Evolutionary conservation across 2,329 filamentous ascomycete species (phyloP).

Genomic region (Chlorencoelia australis): DNA sequence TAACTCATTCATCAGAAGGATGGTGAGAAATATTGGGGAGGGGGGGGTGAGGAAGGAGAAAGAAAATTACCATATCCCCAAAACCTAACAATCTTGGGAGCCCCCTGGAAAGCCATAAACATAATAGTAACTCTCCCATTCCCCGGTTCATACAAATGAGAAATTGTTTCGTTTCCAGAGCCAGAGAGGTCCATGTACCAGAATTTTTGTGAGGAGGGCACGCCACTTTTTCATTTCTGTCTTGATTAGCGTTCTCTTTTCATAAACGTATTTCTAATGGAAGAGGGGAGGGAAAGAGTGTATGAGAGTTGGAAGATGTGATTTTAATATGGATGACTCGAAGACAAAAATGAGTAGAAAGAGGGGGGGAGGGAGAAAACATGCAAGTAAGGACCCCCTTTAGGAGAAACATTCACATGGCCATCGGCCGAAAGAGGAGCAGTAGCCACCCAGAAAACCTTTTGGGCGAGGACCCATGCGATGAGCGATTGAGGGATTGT

Average conservation of each 20-base stretch:
- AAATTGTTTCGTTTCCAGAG: slow-evolving; percentile 14
- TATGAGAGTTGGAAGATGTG: too few species aligned
- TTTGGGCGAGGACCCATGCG: slow-evolving; percentile 15
- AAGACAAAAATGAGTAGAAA: too few species aligned
- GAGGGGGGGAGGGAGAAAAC: too few species aligned
- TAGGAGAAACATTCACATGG: slow-evolving; percentile 17
- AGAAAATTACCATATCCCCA: slow-evolving; percentile 15
- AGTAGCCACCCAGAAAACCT: slow-evolving; percentile 15
- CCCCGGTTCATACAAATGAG: slow-evolving; percentile 14
- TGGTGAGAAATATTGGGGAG: too few species aligned
- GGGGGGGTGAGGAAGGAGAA: too few species aligned
- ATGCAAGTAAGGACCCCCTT: slow-evolving; percentile 16
- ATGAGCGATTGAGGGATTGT: slow-evolving; percentile 12
- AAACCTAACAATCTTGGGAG: slow-evolving; percentile 14
- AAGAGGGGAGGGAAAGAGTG: too few species aligned
- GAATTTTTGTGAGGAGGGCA: slow-evolving; percentile 11
- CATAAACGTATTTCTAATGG: too few species aligned
- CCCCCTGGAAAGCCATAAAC: slow-evolving; percentile 15
- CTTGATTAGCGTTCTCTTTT: too few species aligned
- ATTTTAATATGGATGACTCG: too few species aligned
- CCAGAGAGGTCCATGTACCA: slow-evolving; percentile 18
- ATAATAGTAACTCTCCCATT: slow-evolving; percentile 15
- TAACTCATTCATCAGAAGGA: too few species aligned
- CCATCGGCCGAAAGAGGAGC: slow-evolving; percentile 13
- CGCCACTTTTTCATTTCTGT: too few species aligned